Percentiles rank a stretch among this genome's conserved stretches.
Evolutionary conservation across 441 rosid genomes (phyloP).

Genomic region (Heliophila coronopifolia): DNA sequence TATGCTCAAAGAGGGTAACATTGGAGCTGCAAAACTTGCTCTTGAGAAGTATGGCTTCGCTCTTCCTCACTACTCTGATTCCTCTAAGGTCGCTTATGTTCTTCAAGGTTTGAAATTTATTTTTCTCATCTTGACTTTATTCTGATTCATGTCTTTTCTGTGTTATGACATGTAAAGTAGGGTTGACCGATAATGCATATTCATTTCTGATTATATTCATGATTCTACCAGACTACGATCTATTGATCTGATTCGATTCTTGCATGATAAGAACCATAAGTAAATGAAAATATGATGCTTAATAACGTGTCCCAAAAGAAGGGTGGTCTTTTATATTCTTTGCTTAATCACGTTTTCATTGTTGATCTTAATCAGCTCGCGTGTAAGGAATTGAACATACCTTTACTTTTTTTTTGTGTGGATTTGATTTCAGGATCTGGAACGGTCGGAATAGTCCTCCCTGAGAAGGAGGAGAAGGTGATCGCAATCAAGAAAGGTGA

Average conservation of each 20-base stretch:
- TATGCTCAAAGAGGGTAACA: slow-evolving; percentile 65
- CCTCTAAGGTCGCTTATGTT: slow-evolving; percentile 77
- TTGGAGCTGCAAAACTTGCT: slow-evolving; percentile 76
- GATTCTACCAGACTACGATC: background rate
- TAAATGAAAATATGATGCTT: background rate
- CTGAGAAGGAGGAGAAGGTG: slow-evolving; percentile 78
- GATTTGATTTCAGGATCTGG: slow-evolving; percentile 47
- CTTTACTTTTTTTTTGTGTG: background rate
- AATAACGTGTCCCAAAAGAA: too few species aligned
- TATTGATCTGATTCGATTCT: background rate
- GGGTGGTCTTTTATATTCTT: background rate
- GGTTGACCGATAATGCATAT: too few species aligned
- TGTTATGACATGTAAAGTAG: too few species aligned
- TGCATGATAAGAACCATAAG: background rate
- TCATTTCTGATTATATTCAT: background rate
- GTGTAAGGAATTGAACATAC: slow-evolving; percentile 10
- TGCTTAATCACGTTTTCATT: slow-evolving; percentile 11
- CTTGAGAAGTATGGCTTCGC: slow-evolving; percentile 75
- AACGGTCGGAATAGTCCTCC: slow-evolving; percentile 72
- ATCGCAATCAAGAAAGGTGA: slow-evolving; percentile 64
- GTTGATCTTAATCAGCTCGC: background rate
- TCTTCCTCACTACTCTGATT: slow-evolving; percentile 75
- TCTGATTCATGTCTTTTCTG: background rate
- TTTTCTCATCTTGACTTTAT: background rate
- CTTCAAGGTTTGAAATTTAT: slow-evolving; percentile 53